phyloP scores from a whole-genome alignment of 257 asterid species.

The Buddleja alternifolia region DNA sequence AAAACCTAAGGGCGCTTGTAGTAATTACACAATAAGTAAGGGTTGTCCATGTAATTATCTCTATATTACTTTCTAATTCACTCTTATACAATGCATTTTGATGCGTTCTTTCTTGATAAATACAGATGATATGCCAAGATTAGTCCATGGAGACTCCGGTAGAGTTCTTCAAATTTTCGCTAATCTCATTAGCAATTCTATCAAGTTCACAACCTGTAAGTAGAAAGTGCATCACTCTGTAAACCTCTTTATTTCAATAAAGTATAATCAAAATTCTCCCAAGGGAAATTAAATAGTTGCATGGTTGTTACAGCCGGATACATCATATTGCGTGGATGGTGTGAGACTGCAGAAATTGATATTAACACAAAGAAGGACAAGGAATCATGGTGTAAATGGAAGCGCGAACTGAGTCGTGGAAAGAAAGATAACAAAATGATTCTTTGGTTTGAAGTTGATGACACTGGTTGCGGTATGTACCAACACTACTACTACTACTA shows the following conservation, averaged over 20 bases:
- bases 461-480: slow-evolving; percentile 86
- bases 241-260: too few species aligned
- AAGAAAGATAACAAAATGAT: slow-evolving; percentile 62
- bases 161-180: slow-evolving; percentile 90
- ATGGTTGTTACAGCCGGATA: slow-evolving; percentile 69
- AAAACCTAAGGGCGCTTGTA: too few species aligned
- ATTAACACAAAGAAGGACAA: slow-evolving; percentile 36
- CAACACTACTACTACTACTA: background rate
- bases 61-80: too few species aligned
- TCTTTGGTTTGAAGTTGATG: slow-evolving; percentile 92
- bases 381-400: slow-evolving; percentile 55
- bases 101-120: slow-evolving; percentile 20
- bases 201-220: slow-evolving; percentile 88
- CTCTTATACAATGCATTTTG: background rate
- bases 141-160: slow-evolving; percentile 86
- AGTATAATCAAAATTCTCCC: background rate
- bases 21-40: too few species aligned
- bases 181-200: slow-evolving; percentile 81
- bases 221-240: background rate
- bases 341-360: slow-evolving; percentile 54
- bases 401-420: slow-evolving; percentile 44
- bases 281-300: slow-evolving; percentile 25
- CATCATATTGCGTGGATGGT: slow-evolving; percentile 85
- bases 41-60: background rate
- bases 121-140: slow-evolving; percentile 90